Evolutionary conservation across 306 rosid genomes (phyloP), one percentile per base, ranked within the genome.

Genomic region (Prunus fruticosa): DNA sequence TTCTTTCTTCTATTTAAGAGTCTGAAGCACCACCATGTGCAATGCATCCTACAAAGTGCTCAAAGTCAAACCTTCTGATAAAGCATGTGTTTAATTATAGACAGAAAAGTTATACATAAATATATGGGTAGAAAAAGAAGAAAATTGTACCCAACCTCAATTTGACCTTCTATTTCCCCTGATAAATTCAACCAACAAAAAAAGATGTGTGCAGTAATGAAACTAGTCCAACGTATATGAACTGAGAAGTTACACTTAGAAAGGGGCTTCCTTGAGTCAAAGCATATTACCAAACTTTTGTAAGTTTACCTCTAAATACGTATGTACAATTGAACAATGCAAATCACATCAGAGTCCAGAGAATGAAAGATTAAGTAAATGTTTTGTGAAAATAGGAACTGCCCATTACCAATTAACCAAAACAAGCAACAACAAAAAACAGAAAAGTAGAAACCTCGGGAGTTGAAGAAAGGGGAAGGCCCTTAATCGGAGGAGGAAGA

Each of bases 391-490:
- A 51, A 47, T 20, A 30, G 11, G 11, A 9, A 22, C 41, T 19
- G 20, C 60, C 50, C 41, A 54, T 58, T 49, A 32, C 25, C 38
- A 46, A 71, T 19, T 14, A 15, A n/a, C 6, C 6, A 52, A 15
- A 8, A 14, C 13, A 67, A 69, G 22, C 27, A 52, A 65, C 53
- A 52, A 64, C 34, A 28, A 3, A 43, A 19, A 14, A 11, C 2
- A 76, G 61, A 63, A 67, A 77, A 16, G 38, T 51, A 9, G 49
- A 32, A 73, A 89, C 93, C 93, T 86, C 87, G 2, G 82, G 46
- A 28, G 78, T 80, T 4, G 85, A 79, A 56, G 69, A 76, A 66
- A 78, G 74, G 6, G 91, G 76, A 23, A 83, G 74, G 12, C 85
- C 90, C 82, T 81, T 84, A 58, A 75, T 30, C 19, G 81, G 72